These are phyloP conservation scores for Anisodus acutangulus DNA, from an alignment of 257 asterid species.

Conservation along the genomic window DNA sequence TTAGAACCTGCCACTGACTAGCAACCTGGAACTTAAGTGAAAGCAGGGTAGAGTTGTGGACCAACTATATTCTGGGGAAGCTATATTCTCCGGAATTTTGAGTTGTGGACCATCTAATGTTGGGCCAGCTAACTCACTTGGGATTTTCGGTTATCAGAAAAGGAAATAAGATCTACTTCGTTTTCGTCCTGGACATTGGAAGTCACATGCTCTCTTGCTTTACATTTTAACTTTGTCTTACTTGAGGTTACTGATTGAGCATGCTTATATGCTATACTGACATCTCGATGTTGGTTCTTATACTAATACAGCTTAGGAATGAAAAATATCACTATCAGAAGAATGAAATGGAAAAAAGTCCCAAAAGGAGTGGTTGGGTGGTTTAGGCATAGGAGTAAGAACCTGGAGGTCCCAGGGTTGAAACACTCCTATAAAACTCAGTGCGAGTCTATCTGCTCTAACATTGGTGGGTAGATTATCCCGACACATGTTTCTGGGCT, in stretches of 20 bases:
- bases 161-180: background rate
- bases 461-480: background rate
- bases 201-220: constrained; percentile 5
- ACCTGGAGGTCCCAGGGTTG: constrained; percentile 3
- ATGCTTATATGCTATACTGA: constrained; percentile 9
- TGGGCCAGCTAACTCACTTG: background rate
- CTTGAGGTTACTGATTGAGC: background rate
- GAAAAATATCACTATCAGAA: background rate
- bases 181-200: constrained; percentile 17
- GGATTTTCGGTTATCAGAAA: background rate
- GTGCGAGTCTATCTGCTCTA: background rate
- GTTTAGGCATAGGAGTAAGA: background rate
- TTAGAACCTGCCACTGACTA: background rate
- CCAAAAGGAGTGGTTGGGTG: constrained; percentile 12
- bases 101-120: background rate
- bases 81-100: too few species aligned
- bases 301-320: background rate
- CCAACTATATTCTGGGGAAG: too few species aligned
- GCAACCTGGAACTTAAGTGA: background rate
- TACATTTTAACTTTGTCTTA: background rate
- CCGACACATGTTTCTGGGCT: background rate
- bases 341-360: constrained; percentile 23
- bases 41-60: background rate
- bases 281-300: background rate
- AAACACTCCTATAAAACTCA: background rate